These are phyloP conservation scores for Calophaca sinica DNA, from an alignment of 306 rosid genomes.

Conservation along the genomic window DNA sequence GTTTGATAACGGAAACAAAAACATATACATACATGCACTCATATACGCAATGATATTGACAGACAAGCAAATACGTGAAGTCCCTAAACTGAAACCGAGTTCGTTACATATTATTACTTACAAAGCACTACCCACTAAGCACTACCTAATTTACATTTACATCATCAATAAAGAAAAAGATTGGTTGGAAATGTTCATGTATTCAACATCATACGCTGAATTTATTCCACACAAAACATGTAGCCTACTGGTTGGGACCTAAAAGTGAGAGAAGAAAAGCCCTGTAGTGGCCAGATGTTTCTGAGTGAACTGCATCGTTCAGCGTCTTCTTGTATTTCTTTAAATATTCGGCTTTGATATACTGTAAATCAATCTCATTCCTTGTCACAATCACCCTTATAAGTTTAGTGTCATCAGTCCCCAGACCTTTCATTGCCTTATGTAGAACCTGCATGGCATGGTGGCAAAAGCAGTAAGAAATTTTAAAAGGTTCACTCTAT, in stretches of 20 bases:
- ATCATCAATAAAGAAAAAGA: slow-evolving; percentile 7
- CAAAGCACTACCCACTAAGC: slow-evolving; percentile 1
- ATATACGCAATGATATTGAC: neutral
- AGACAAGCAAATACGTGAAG: neutral
- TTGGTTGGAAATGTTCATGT: neutral
- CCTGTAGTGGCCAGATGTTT: slow-evolving; percentile 77
- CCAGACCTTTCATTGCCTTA: slow-evolving; percentile 83
- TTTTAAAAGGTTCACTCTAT: slow-evolving; percentile 4
- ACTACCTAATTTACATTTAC: slow-evolving; percentile 14
- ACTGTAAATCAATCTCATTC: slow-evolving; percentile 74
- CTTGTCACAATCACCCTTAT: slow-evolving; percentile 75
- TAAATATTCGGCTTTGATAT: slow-evolving; percentile 70
- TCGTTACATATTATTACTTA: neutral
- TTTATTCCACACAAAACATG: slow-evolving; percentile 24
- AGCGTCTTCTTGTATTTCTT: slow-evolving; percentile 68
- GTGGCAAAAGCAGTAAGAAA: slow-evolving; percentile 15
- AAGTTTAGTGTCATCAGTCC: slow-evolving; percentile 70
- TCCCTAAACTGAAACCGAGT: neutral
- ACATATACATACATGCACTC: neutral
- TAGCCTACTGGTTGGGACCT: slow-evolving; percentile 59
- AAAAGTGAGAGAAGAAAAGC: slow-evolving; percentile 72
- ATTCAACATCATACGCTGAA: slow-evolving; percentile 25
- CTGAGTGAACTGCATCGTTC: slow-evolving; percentile 80
- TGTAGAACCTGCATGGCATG: slow-evolving; percentile 59
- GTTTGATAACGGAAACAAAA: too few species aligned